Percentiles rank a stretch among this genome's conserved stretches.
Evolutionary conservation across 306 rosid genomes (phyloP).

Genomic region (Carpinus viminea): DNA sequence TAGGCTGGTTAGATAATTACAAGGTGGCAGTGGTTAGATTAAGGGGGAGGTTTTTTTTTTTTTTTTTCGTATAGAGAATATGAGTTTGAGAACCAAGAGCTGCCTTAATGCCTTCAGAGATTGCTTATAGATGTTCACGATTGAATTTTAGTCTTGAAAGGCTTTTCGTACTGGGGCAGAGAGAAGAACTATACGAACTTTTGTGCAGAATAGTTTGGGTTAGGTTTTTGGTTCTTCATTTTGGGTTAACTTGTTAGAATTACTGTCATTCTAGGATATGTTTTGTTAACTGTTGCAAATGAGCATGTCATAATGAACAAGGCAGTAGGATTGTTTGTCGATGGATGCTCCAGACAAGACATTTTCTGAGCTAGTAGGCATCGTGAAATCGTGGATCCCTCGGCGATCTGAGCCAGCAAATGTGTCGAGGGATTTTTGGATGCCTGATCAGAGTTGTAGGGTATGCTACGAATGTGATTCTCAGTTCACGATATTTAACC

Average conservation of each 20-base stretch:
- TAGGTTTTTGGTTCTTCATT: conserved; percentile 20
- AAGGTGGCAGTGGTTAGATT: conserved; percentile 25
- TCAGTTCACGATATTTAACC: conserved; percentile 77
- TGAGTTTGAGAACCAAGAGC: conserved; percentile 29
- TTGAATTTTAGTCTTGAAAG: conserved; percentile 8
- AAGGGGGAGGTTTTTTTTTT: conserved; percentile 16
- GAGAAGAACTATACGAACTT: conserved; percentile 4
- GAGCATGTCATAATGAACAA: conserved; percentile 59
- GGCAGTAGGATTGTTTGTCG: conserved; percentile 40
- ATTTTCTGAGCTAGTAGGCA: conserved; percentile 52
- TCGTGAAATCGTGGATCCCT: conserved; percentile 74
- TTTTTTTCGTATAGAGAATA: conserved; percentile 17
- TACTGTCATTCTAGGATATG: conserved; percentile 22
- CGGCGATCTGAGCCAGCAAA: conserved; percentile 69
- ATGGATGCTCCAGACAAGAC: conserved; percentile 67
- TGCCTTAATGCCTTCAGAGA: conserved; percentile 29
- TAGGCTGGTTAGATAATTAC: conserved; percentile 24
- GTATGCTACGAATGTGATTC: conserved; percentile 93
- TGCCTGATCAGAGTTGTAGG: conserved; percentile 89
- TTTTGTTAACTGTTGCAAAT: conserved; percentile 48
- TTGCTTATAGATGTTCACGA: conserved; percentile 40
- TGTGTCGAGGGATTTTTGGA: conserved; percentile 89
- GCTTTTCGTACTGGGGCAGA: conserved; percentile 11
- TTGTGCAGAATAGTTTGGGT: conserved; percentile 21
- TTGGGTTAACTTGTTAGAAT: conserved; percentile 31